phyloP scores from a whole-genome alignment of 2,329 filamentous ascomycete genomes.

The Xylaria sp. region DNA sequence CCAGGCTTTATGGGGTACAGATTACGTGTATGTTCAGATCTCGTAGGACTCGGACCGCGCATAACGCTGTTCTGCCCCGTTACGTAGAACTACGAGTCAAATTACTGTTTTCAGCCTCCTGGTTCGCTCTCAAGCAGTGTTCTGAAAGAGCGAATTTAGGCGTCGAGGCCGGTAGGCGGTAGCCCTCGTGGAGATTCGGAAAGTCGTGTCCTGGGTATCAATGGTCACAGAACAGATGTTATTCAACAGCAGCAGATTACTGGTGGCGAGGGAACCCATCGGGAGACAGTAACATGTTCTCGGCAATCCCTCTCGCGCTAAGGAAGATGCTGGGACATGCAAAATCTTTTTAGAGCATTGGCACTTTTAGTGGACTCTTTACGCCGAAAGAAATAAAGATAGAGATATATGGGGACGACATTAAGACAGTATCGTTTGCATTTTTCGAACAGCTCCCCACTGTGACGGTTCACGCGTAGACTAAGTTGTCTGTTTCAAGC shows the following conservation, averaged over 20 bases:
- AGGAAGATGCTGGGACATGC: slow-evolving; percentile 37
- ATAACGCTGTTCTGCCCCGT: no score
- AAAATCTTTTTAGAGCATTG: slow-evolving; percentile 42
- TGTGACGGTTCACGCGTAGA: slow-evolving; percentile 45
- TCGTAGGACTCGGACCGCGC: no score
- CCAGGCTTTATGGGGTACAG: no score
- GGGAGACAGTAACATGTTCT: slow-evolving; percentile 50
- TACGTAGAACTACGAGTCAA: no score
- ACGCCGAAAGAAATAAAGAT: slow-evolving; percentile 38
- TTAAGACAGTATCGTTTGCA: slow-evolving; percentile 40
- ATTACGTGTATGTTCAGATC: no score
- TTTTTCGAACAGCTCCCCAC: slow-evolving; percentile 46
- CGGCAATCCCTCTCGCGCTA: slow-evolving; percentile 46
- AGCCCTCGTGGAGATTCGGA: no score
- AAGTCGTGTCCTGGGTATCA: slow-evolving; percentile 33
- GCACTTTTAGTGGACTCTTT: slow-evolving; percentile 38
- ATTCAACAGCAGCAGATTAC: slow-evolving; percentile 47
- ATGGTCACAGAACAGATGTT: slow-evolving; percentile 41
- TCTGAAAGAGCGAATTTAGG: no score
- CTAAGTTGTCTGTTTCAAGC: slow-evolving; percentile 43
- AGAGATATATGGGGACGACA: slow-evolving; percentile 21
- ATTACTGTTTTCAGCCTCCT: no score
- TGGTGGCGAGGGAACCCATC: slow-evolving; percentile 50
- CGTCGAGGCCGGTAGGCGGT: no score
- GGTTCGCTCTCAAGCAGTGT: no score